Evolutionary conservation across 345 rosid species (phyloP).

Genomic region (Linum trigynum): DNA sequence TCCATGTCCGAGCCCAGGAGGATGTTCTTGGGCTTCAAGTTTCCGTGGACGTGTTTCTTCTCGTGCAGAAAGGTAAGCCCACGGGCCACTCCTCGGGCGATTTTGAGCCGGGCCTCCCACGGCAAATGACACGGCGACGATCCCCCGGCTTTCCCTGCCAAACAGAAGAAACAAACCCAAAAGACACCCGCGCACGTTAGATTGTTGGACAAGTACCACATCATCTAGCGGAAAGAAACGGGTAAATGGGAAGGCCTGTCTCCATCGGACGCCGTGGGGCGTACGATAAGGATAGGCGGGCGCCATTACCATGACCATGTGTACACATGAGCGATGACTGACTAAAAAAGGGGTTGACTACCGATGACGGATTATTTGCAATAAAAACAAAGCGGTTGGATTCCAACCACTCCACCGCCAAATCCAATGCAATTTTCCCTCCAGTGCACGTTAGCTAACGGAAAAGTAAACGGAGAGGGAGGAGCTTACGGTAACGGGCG

Average conservation of each 20-base stretch:
- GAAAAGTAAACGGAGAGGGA: background rate
- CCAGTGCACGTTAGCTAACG: constrained; percentile 18
- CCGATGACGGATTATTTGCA: constrained; percentile 18
- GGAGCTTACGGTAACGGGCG: constrained; percentile 80
- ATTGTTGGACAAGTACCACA: background rate
- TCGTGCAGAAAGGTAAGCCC: constrained; percentile 79
- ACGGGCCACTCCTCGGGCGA: constrained; percentile 70
- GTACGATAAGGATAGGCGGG: constrained; percentile 18
- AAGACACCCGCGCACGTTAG: constrained; percentile 12
- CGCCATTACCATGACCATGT: constrained; percentile 2
- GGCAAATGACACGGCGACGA: constrained; percentile 75
- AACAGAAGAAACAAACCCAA: background rate
- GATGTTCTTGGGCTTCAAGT: constrained; percentile 80
- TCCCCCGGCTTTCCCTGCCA: constrained; percentile 62
- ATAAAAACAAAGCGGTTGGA: constrained; percentile 43
- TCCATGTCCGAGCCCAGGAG: constrained; percentile 67
- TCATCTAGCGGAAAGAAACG: background rate
- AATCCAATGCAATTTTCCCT: background rate
- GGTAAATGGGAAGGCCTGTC: background rate
- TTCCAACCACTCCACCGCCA: constrained; percentile 51
- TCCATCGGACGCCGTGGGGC: constrained; percentile 32
- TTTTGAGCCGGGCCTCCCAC: constrained; percentile 82
- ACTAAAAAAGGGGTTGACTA: constrained; percentile 9
- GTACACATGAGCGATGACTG: background rate
- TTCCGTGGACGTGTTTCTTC: constrained; percentile 78